Evolutionary conservation across 164 flowering plant species (phyloP), one percentile per base, ranked within the genome.

Genomic region (Magnolia sinica): DNA sequence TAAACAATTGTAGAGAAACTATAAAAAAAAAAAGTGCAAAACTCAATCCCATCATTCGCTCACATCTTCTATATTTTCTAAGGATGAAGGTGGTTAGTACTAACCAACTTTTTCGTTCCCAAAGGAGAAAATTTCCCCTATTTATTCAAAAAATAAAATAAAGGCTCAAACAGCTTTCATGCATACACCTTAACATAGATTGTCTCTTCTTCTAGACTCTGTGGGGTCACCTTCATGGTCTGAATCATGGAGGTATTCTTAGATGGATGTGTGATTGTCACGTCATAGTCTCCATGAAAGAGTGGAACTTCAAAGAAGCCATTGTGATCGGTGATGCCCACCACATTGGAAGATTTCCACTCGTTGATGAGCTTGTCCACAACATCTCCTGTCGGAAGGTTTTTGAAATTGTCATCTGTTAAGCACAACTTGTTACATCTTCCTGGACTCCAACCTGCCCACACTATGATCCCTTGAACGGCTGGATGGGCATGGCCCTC

Each of bases 341-440:
- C 68, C 8, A 78, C 5, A 20, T 23, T 55, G 4, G 3, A n/a
- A 0, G 29, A 69, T 1, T 67, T 76, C 92, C 87, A 88, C 76
- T 85, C 91, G 0, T 29, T 50, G 24, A 88, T 22, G 1, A 95
- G 74, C 87, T 85, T 85, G 85, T 92, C 98, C 0, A 93, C 95
- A 5, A 89, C 91, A 72, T 90, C 78, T 0, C 98, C 98, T 0
- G 93, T 82, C 0, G 91, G 82, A 68, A 86, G 75, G 76, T 95
- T 95, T 52, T 65, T 83, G 86, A 92, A 91, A 70, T 90, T 87
- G 79, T 84, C 81, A 64, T 93, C 97, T 0, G 97, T 92, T 66
- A 95, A 79, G 66, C 92, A 91, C 97, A 93, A 89, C 50, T 75
- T 51, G 73, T 80, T 80, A 72, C 95, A 89, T 3, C 90, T 94